Conservation (phyloP, 345 rosid genomes). For the Eucalyptus globulus region DNA sequence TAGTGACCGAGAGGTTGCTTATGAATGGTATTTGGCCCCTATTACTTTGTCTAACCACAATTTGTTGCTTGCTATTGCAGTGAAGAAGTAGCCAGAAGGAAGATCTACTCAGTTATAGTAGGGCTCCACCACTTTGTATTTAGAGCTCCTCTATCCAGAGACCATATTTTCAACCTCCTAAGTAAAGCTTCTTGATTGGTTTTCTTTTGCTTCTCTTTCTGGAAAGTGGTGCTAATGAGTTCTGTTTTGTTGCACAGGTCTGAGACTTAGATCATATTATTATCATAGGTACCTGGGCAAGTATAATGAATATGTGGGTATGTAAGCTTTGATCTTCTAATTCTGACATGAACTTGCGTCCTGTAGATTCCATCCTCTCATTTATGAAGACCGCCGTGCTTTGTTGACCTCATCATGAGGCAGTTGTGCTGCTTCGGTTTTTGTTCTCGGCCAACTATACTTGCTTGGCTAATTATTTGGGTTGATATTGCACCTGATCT, state of each 20-base stretch:
- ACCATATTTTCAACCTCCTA: too few species aligned
- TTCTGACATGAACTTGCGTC: too few species aligned
- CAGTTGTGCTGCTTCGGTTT: neutral
- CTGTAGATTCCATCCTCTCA: too few species aligned
- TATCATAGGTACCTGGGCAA: accelerated
- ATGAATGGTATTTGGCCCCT: neutral
- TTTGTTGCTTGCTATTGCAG: slow-evolving; percentile 4
- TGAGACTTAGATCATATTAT: accelerated
- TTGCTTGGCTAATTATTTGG: neutral
- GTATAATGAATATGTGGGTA: too few species aligned
- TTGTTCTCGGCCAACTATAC: neutral
- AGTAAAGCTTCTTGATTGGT: too few species aligned
- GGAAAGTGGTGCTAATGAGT: too few species aligned
- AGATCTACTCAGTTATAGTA: slow-evolving; percentile 76
- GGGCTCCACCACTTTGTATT: neutral
- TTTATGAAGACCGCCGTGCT: too few species aligned
- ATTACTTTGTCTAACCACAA: neutral
- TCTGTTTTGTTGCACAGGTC: too few species aligned
- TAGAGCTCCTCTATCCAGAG: too few species aligned
- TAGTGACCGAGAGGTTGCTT: neutral
- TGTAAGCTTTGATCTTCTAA: too few species aligned
- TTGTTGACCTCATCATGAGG: neutral
- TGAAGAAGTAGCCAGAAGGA: slow-evolving; percentile 87
- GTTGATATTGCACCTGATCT: neutral
- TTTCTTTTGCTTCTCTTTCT: too few species aligned